Conservation (phyloP, 2,329 filamentous ascomycete species). For the Diaporthe vaccinii region DNA sequence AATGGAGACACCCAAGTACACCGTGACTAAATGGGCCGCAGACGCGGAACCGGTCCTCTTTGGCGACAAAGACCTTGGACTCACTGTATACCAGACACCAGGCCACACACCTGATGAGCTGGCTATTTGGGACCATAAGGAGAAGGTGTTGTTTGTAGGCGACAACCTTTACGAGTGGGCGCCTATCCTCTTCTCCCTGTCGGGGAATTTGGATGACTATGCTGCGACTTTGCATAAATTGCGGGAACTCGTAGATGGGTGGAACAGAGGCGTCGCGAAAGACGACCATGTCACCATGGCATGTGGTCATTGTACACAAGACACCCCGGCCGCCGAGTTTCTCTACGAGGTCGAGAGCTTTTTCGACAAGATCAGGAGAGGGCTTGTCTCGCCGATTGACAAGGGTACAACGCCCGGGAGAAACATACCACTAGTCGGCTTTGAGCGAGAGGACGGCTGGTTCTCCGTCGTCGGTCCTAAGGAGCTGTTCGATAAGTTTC, state of each 20-base stretch:
- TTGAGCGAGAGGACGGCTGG: conserved; percentile 33
- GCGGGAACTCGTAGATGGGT: conserved; percentile 34
- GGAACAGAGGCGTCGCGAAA: conserved; percentile 27
- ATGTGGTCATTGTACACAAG: conserved; percentile 31
- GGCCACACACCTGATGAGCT: conserved; percentile 62
- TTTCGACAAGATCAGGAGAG: conserved; percentile 24
- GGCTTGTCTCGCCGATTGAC: conserved; percentile 21
- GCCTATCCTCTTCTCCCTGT: conserved; percentile 44
- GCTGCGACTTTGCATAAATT: conserved; percentile 41
- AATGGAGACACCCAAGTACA: conserved; percentile 54
- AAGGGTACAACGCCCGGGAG: conserved; percentile 24
- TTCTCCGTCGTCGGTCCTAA: conserved; percentile 33
- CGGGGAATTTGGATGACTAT: conserved; percentile 42
- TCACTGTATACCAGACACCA: conserved; percentile 60
- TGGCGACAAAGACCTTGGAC: conserved; percentile 48
- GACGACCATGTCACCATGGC: conserved; percentile 25
- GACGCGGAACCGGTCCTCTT: conserved; percentile 51
- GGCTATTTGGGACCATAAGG: conserved; percentile 58
- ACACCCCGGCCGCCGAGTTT: conserved; percentile 19
- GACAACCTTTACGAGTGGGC: conserved; percentile 59
- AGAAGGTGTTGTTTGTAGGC: conserved; percentile 59
- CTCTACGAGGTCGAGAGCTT: conserved; percentile 24
- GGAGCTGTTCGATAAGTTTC: conserved; percentile 30
- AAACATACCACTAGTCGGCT: conserved; percentile 30
- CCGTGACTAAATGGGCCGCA: conserved; percentile 56